Evolutionary conservation across 371 early-diverging fungal genomes (phyloP), one percentile per base, ranked within the genome.

Genomic region (Dinochytrium kinnereticum): DNA sequence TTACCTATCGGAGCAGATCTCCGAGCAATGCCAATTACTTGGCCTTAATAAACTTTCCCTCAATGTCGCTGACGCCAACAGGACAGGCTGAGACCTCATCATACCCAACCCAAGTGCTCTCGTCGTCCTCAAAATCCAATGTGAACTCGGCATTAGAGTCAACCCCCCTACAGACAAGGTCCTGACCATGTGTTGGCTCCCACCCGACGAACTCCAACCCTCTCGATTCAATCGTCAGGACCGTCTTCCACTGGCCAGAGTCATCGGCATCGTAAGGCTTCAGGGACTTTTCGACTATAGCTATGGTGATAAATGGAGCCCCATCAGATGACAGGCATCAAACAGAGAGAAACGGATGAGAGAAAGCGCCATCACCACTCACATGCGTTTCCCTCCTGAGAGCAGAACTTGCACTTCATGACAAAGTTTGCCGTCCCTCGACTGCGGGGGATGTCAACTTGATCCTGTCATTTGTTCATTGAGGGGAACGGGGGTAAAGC

Each of bases 401-500:
- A 92, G 86, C 98, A 97, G 72, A 91, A 92, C 85, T 96, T 95
- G 91, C 98, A 97, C 64, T 85, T 86, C 92, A 96, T 94, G 21
- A 94, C 93, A 64, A 96, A 82, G 81, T 96, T 95, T 68, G 96
- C 95, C 34, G 85, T 82, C 34, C 96, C 96, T 69, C 95, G 51
- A 40, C 69, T 51, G 69, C 75, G 73, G 59, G 80, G 39, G 51
- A 68, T 61, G 5, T 78, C 74, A 13, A 44, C 13, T 44, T 44
- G 49, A 44, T 44, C 49, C 49, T 44, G 21, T n/a, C n/a, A n/a
- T n/a, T n/a, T n/a, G n/a, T n/a, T 44, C 44, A 44, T 44, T 44
- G 44, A 44, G 44, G 44, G 13, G 7, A 44, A 19, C 44, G 44
- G 19, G 13, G 44, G 44, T 19, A 44, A 44, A 44, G 44, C 44